Evolutionary conservation across 208 protist genomes (phyloP), one percentile per base, ranked within the genome.

Genomic region (Crithidia expoeki): DNA sequence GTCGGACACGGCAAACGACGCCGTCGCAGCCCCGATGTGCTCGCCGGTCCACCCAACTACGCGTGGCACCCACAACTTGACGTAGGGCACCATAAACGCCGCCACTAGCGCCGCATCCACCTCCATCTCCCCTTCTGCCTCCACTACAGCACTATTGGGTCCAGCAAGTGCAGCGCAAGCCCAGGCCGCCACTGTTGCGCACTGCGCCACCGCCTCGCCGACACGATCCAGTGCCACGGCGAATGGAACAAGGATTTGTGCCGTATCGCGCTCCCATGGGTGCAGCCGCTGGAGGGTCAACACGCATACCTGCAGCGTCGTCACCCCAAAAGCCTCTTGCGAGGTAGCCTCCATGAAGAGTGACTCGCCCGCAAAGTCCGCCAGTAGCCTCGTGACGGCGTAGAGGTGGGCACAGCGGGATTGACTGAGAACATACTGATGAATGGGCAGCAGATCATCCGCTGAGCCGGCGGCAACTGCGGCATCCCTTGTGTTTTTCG

Each of bases 391-490:
- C 28, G 80, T 79, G 30, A 90, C 81, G 21, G 86, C 83, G 69
- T 85, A 90, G 40, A 94, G 65, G 53, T 83, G 62, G 1, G 33
- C 42, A 47, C 88, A 64, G 42, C 56, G 75, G 34, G 84, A 80
- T 42, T 89, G 85, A 33, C 84, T 85, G 14, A 96, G 76, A 4
- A 94, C 83, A 75, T 93, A 96, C 66, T 93, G 86, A 56, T 96
- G 82, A 57, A 96, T 96, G 32, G 92, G 92, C 49, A 96, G 72
- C 52, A 96, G 79, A 55, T 96, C 92, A 75, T 96, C 92, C 0
- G 89, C 83, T 11, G 88, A 94, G 57, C 84, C 88, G 16, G 55
- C 71, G 17, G 76, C 65, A 17, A 32, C 46, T 5, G 17, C 32
- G 2, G 42, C 33, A 34, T 27, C 3, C 23, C 32, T 34, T 11